Percentiles rank a stretch among this genome's conserved stretches.
phyloP scores from a whole-genome alignment of 2,329 filamentous ascomycete species.

The Trichoderma breve region DNA sequence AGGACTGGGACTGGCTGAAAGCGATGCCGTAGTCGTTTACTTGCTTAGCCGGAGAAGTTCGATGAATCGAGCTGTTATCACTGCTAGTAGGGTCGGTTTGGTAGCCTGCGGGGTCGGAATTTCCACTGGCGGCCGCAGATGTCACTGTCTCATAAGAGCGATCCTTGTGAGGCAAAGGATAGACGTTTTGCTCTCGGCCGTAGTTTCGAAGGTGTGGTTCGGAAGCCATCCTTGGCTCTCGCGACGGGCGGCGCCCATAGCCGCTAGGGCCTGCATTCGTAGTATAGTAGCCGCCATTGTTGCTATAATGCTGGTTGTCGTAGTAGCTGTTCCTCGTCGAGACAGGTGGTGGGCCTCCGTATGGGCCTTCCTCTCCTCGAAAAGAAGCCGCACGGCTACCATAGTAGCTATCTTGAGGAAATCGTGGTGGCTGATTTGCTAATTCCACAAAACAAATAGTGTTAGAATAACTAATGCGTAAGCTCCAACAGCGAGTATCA shows the following conservation, averaged over 20 bases:
- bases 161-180: constrained; percentile 62
- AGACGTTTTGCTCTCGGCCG: constrained; percentile 45
- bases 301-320: constrained; percentile 35
- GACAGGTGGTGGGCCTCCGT: constrained; percentile 36
- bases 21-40: constrained; percentile 64
- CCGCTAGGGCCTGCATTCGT: constrained; percentile 30
- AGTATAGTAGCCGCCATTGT: constrained; percentile 32
- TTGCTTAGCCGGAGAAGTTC: constrained; percentile 58
- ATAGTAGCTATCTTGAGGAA: constrained; percentile 54
- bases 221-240: constrained; percentile 43
- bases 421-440: constrained; percentile 43
- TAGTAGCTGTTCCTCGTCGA: constrained; percentile 43
- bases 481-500: constrained; percentile 22
- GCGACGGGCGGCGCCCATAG: constrained; percentile 18
- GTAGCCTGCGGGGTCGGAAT: constrained; percentile 73
- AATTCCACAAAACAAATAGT: neutral
- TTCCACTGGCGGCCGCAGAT: constrained; percentile 70
- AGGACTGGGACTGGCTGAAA: constrained; percentile 45
- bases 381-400: constrained; percentile 43
- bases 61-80: constrained; percentile 88
- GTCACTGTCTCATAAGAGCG: constrained; percentile 85
- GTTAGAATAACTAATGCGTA: constrained; percentile 7
- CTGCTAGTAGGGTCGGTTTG: constrained; percentile 83
- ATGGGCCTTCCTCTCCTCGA: constrained; percentile 41
- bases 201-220: constrained; percentile 45